Percentiles rank a stretch among this genome's conserved stretches.
phyloP scores from a whole-genome alignment of 2,329 filamentous ascomycete species.

The Chaetomiaceae sp. region DNA sequence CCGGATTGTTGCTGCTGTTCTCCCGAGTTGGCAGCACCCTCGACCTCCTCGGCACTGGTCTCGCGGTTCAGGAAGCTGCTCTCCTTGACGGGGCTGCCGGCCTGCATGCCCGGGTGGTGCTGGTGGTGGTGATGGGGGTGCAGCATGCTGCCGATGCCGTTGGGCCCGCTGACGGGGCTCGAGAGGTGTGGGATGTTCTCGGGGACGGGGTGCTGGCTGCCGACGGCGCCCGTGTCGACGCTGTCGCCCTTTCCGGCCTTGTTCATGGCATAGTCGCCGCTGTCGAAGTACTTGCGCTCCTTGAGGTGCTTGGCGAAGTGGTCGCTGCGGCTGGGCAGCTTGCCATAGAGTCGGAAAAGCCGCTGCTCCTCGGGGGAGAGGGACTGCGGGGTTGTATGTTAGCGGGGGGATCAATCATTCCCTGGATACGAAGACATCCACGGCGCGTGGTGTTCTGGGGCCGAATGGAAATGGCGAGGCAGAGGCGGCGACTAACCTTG shows the following conservation, averaged over 20 bases:
- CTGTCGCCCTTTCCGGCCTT: constrained; percentile 96
- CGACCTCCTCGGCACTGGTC: constrained; percentile 60
- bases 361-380: constrained; percentile 93
- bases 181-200: constrained; percentile 92
- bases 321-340: constrained; percentile 93
- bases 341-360: constrained; percentile 95
- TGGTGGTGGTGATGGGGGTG: constrained; percentile 39
- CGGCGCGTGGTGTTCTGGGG: constrained; percentile 9
- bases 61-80: constrained; percentile 80
- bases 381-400: constrained; percentile 51
- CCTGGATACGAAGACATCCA: background rate
- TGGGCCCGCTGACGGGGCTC: constrained; percentile 49
- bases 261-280: constrained; percentile 90
- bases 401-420: background rate
- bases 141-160: constrained; percentile 40
- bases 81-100: constrained; percentile 84
- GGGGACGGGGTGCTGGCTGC: constrained; percentile 88
- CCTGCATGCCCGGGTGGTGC: constrained; percentile 45
- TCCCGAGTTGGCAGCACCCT: constrained; percentile 17
- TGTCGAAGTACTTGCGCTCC: constrained; percentile 98
- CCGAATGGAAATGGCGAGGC: background rate
- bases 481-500: constrained; percentile 61
- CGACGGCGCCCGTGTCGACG: constrained; percentile 87
- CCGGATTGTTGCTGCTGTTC: constrained; percentile 4
- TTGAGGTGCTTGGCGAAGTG: constrained; percentile 97